Conservation (phyloP, 2,329 filamentous ascomycete genomes). For the Zarea fungicola region DNA sequence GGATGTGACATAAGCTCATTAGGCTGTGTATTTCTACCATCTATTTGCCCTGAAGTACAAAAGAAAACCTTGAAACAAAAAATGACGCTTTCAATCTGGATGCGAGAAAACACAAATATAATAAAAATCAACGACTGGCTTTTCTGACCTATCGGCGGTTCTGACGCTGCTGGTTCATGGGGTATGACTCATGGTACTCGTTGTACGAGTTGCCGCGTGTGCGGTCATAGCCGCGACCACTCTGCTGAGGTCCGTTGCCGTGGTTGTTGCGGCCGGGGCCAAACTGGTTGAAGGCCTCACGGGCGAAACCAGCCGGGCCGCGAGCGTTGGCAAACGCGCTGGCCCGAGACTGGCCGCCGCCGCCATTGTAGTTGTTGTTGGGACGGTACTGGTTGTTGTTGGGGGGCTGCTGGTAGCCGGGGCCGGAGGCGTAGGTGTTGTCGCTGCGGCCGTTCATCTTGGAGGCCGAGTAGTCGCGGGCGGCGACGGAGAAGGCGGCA, state of each 20-base stretch:
- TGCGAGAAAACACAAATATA: neutral
- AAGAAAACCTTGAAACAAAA: neutral
- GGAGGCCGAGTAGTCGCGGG: conserved; percentile 4
- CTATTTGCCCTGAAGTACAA: neutral
- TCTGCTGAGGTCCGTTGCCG: neutral
- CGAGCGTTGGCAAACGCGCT: no score
- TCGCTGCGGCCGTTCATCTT: conserved; percentile 1
- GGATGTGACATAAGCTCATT: neutral
- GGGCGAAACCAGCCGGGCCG: conserved; percentile 1
- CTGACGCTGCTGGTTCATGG: conserved; percentile 10
- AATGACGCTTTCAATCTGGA: conserved; percentile 5
- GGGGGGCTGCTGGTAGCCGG: conserved; percentile 11
- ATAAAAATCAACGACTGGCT: neutral
- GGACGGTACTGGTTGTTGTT: neutral
- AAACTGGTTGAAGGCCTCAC: conserved; percentile 6
- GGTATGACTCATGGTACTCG: conserved; percentile 8
- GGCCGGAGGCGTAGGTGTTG: conserved; percentile 5
- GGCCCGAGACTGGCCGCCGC: neutral
- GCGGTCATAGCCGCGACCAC: conserved; percentile 3
- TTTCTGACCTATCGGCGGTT: neutral
- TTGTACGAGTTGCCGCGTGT: conserved; percentile 10
- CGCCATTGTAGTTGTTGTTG: no score
- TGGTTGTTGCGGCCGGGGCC: neutral
- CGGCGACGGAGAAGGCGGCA: conserved; percentile 2
- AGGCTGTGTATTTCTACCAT: conserved; percentile 2